Evolutionary conservation across 2,329 filamentous ascomycete species (phyloP), one percentile per base, ranked within the genome.

Genomic region (Aspergillus sergii): DNA sequence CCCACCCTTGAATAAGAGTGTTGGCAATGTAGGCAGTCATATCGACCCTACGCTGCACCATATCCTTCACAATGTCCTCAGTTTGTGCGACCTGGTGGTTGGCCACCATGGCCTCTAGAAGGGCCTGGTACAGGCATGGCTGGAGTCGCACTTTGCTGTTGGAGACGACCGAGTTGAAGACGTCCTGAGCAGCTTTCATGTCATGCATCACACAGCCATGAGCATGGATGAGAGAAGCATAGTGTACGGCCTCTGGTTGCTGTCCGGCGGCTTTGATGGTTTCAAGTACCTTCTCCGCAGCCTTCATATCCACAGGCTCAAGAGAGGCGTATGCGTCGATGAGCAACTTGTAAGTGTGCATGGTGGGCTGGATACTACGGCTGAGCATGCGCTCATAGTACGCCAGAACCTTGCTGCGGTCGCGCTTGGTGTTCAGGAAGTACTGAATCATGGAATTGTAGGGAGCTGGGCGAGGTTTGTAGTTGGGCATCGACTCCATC

Each of bases 381-480:
- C 88, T 85, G 76, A 90, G 88, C 95, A 99, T 98, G 66, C 94
- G 92, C 79, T 96, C 90, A 76, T 96, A 98, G 84, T 98, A 99
- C 36, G 89, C 86, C 28, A 99, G 85, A 6, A 97, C 94, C 87
- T 98, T 98, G 78, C 85, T 82, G 81, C 95, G 94, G 78, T 99
- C 94, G 59, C 93, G 92, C 87, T 98, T 98, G 60, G 94, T 98
- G 62, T 92, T 96, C 70, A 98, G 84, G 87, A 98, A 99, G 82
- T 97, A 98, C 77, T 99, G 95, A 88, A 99, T 99, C 89, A 99
- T 91, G 80, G 93, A 96, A 84, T 99, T 97, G 85, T 99, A 99
- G 0, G 95, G 95, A 28, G 95, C 95, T 30, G 95, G 94, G 11
- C 95, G 91, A 46, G 95, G 93, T 84, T 97, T 98, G 87, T 99